These are phyloP conservation scores for Coniella vitis DNA, from an alignment of 2,329 filamentous ascomycete genomes.

Conservation along the genomic window DNA sequence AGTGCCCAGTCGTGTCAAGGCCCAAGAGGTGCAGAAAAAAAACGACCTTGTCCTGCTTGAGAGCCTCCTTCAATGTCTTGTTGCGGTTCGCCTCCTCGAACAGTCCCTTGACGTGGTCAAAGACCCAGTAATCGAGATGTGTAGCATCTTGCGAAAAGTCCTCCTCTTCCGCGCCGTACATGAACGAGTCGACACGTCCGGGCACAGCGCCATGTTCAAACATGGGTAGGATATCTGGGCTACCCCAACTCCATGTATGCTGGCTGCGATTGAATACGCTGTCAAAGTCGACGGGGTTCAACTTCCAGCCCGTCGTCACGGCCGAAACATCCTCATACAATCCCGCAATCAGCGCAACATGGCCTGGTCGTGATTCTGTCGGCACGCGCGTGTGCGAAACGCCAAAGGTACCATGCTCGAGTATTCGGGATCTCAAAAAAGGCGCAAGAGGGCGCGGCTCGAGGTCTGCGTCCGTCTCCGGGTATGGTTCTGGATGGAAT, in stretches of 20 bases:
- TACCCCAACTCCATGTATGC: slow-evolving; percentile 99
- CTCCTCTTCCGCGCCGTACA: slow-evolving; percentile 77
- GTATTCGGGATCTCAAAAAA: slow-evolving; percentile 80
- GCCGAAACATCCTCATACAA: slow-evolving; percentile 97
- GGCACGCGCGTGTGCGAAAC: slow-evolving; percentile 96
- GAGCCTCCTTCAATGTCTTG: slow-evolving; percentile 60
- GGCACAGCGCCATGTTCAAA: slow-evolving; percentile 88
- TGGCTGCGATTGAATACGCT: slow-evolving; percentile 95
- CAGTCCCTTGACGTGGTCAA: slow-evolving; percentile 82
- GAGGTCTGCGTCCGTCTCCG: slow-evolving; percentile 57
- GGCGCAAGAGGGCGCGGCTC: slow-evolving; percentile 76
- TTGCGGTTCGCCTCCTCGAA: slow-evolving; percentile 78
- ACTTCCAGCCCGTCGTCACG: slow-evolving; percentile 95
- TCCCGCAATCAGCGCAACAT: slow-evolving; percentile 93
- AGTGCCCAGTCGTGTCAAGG: slow-evolving; percentile 83
- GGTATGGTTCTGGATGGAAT: slow-evolving; percentile 80
- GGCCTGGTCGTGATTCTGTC: slow-evolving; percentile 91
- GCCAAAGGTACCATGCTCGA: slow-evolving; percentile 89
- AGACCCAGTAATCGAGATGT: slow-evolving; percentile 87
- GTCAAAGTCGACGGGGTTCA: slow-evolving; percentile 97
- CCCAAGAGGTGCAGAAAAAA: slow-evolving; percentile 95
- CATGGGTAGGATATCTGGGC: slow-evolving; percentile 95
- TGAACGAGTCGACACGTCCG: slow-evolving; percentile 79
- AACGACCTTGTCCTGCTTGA: slow-evolving; percentile 80
- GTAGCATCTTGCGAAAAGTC: slow-evolving; percentile 82